Evolutionary conservation across 2,329 filamentous ascomycete species (phyloP), one percentile per base, ranked within the genome.

Genomic region (Teratosphaeria zuluensis): DNA sequence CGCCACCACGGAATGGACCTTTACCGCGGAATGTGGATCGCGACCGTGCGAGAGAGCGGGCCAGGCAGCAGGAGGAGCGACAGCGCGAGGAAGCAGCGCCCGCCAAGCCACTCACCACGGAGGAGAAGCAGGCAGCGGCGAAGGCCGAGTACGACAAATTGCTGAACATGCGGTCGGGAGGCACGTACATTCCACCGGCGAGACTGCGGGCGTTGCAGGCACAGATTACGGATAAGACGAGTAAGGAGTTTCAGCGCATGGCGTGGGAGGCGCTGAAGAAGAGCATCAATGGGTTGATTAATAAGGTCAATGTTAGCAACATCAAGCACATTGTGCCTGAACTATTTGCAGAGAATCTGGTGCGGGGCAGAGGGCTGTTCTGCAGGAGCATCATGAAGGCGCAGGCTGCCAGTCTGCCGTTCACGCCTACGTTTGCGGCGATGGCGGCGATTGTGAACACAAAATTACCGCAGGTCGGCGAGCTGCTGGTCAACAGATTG

Each of bases 241-340:
- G 87, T 75, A 95, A 96, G 75, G 94, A 97, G 76, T 97, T 96
- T 72, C 94, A 97, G 81, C 89, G 94, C 68, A 95, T 99, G 90
- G 91, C 92, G 8, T 99, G 94, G 94, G 94, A 99, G 75, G 92
- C 92, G 12, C 78, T 99, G 70, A 99, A 99, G 79, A 99, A 99
- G 80, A 94, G 89, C 54, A 96, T 99, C 76, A 97, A 99, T 72
- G 94, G 94, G 67, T 78, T 99, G 64, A 96, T 99, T 81, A 99
- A 99, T 82, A 99, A 99, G 79, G 89, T 96, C 79, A 97, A 97
- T 75, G 89, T 92, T 58, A 90, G 89, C 35, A 99, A 99, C 74
- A 97, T 99, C 81, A 97, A 99, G 76, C 84, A 89, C 70, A 96
- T 99, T 62, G 91, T 97, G 28, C 92, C 92, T 1, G 94, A 99